phyloP scores from a whole-genome alignment of 768 basidiomycete species.

The Mycena polygramma region DNA sequence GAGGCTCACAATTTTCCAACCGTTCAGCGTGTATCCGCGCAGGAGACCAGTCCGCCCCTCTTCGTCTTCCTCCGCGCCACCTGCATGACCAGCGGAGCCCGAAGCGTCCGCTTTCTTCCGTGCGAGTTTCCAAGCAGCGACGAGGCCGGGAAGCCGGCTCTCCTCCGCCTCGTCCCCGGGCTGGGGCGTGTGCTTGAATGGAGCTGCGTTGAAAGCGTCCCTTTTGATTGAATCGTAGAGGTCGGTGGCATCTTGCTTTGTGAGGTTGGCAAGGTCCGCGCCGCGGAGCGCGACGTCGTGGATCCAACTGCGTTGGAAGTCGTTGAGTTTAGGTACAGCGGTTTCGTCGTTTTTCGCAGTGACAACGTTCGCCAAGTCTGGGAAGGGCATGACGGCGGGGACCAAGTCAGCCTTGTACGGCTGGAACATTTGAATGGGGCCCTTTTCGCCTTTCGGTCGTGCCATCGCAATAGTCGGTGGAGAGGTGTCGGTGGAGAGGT shows the following conservation, averaged over 20 bases:
- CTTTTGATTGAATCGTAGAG: constrained; percentile 14
- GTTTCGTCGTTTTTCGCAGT: constrained; percentile 2
- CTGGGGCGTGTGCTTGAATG: constrained; percentile 21
- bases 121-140: constrained; percentile 20
- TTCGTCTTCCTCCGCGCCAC: constrained; percentile 14
- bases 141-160: constrained; percentile 1
- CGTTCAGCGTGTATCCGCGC: constrained; percentile 22
- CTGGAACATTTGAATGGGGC: constrained; percentile 26
- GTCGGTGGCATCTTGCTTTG: background rate
- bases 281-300: constrained; percentile 20
- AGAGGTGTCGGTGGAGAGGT: background rate
- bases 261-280: background rate
- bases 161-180: constrained; percentile 15
- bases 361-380: constrained; percentile 5
- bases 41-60: background rate
- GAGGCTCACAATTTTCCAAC: background rate
- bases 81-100: background rate
- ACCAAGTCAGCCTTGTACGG: constrained; percentile 11
- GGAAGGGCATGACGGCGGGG: constrained; percentile 31
- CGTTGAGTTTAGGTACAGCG: constrained; percentile 23
- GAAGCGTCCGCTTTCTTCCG: background rate
- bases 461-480: constrained; percentile 1
- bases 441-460: background rate
- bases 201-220: constrained; percentile 19
- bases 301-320: constrained; percentile 20